Base-by-base conservation (phyloP, 1,139 yeast genomes). In the Geotrichum klebahnii region DNA sequence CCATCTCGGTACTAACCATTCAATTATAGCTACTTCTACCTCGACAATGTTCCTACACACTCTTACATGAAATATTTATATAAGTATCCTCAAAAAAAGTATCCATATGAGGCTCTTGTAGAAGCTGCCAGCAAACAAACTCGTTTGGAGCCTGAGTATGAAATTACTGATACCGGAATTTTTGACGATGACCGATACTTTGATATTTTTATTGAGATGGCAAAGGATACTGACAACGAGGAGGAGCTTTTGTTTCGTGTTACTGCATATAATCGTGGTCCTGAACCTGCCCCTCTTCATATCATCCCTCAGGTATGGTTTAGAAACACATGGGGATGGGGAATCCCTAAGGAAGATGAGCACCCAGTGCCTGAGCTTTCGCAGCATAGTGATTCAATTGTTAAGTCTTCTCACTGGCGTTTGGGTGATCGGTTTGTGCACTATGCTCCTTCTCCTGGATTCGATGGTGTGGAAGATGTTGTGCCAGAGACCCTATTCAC, bases 321-420 rank as follows among this genome's bases (percentile, higher is more conserved):
- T 68, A 79, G 97, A 71, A 90, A 90, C 67, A 87, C 95, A 26
- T 90, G 97, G 97, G 74, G 84, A 16, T 90, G 97, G 96, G 89
- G 90, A 36, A 67, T 75, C 26, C 79, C 77, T 52, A 78, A 77
- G 55, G 75, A 75, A 47, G 69, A 73, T 41, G 62, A 66, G 14
- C 60, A 66, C 40, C 68, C 67, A 9, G 79, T 77, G 60, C 95
- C 95, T 10, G 62, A 67, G 16, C 67, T 85, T 48, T 68, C 72
- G 57, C 69, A 68, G 54, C 62, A 62, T 39, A 45, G 38, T 60
- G 46, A 43, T 9, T 26, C 71, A 5, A 72, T 82, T 24, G 72
- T 86, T 50, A 75, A 80, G 62, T 73, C 88, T 39, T 74, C 78
- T 44, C 95, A 86, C 65, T 77, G 78, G 66, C 82, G 82, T 63